Evolutionary conservation across 805 yeast species (phyloP), one percentile per base, ranked within the genome.

Genomic region (Saturnispora sanitii): DNA sequence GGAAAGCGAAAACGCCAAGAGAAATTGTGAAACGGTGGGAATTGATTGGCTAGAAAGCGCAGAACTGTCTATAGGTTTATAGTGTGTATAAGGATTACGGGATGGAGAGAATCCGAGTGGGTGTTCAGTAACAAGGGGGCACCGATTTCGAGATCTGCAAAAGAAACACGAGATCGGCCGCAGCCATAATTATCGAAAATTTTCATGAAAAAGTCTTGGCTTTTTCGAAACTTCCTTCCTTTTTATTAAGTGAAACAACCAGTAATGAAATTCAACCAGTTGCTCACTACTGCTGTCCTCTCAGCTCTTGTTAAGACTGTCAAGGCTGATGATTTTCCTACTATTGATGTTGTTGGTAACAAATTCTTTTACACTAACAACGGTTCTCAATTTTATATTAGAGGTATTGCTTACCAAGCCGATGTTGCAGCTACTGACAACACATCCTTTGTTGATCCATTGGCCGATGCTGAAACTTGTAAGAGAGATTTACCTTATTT

Each of bases 401-500:
- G 76, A 55, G 96, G 96, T 50, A 73, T 86, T 40, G 94, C 95
- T 0, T 86, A 87, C 63, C 96, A 87, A 63, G 77, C 80, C 32
- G 73, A 78, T 49, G 70, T 77, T 13, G 72, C 74, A 54, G 67
- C 66, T 54, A 51, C 54, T 52, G 57, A 54, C 21, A 51, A 44
- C 44, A 58, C 51, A 1, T 49, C 59, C 12, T 71, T 66, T 47
- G 68, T 74, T 35, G 96, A 90, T 61, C 94, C 96, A 1, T 67
- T 90, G 53, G 82, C 86, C 4, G 83, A 84, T 54, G 64, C 69
- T 9, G 63, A 58, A 2, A 65, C 79, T 3, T 90, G 97, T 65
- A 58, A 75, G 49, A 71, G 96, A 56, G 97, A 90, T 55, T 69
- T 88, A 45, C 84, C 86, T 15, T 79, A 80, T 56, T 67, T 87